Percentiles rank a stretch among this genome's conserved stretches.
Evolutionary conservation across 257 asterid genomes (phyloP).

Genomic region (Voacanga thouarsii): DNA sequence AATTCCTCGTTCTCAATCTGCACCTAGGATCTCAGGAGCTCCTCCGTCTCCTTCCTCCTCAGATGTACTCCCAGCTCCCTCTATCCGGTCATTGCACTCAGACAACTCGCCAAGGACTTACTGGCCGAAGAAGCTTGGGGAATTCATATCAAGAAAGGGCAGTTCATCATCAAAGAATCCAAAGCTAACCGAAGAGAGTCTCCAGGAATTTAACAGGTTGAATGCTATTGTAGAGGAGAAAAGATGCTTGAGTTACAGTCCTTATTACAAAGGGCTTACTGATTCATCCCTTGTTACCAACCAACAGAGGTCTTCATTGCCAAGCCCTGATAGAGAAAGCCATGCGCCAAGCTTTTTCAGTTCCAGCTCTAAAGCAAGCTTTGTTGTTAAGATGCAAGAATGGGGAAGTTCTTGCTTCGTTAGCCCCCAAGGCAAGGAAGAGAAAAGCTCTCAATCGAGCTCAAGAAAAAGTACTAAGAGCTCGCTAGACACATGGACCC

Average conservation of each 20-base stretch:
- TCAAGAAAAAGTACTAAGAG: background rate
- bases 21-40: slow-evolving; percentile 37
- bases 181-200: slow-evolving; percentile 34
- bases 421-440: slow-evolving; percentile 25
- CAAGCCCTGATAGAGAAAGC: slow-evolving; percentile 43
- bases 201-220: slow-evolving; percentile 47
- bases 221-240: slow-evolving; percentile 37
- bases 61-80: slow-evolving; percentile 17
- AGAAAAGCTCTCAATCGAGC: slow-evolving; percentile 7
- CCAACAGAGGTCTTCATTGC: slow-evolving; percentile 39
- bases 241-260: slow-evolving; percentile 41
- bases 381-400: slow-evolving; percentile 47
- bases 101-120: slow-evolving; percentile 37
- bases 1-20: slow-evolving; percentile 57
- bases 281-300: slow-evolving; percentile 46
- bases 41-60: slow-evolving; percentile 38
- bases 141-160: slow-evolving; percentile 24
- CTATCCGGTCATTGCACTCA: slow-evolving; percentile 35
- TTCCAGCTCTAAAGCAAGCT: slow-evolving; percentile 35
- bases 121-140: slow-evolving; percentile 38
- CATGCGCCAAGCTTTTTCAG: slow-evolving; percentile 12
- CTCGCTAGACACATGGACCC: background rate
- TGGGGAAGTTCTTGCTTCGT: slow-evolving; percentile 56
- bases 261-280: slow-evolving; percentile 68
- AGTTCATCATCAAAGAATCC: slow-evolving; percentile 26